phyloP scores from a whole-genome alignment of 2,329 filamentous ascomycete species.

The Apiospora kogelbergensis region DNA sequence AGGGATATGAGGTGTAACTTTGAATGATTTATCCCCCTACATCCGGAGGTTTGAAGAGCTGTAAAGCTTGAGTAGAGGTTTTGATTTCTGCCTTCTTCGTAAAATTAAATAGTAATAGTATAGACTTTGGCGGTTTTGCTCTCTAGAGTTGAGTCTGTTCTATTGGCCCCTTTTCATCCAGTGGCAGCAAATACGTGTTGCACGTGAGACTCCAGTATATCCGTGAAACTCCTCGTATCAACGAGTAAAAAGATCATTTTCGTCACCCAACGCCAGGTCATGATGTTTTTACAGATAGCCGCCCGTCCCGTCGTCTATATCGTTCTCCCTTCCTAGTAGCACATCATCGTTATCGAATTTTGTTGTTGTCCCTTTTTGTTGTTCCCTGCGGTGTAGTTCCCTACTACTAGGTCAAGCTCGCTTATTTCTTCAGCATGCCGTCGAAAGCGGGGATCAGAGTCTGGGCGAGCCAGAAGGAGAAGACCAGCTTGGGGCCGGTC shows the following conservation, averaged over 20 bases:
- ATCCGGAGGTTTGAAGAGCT: neutral
- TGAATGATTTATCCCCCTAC: too few species aligned
- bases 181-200: neutral
- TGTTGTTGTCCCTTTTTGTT: slow-evolving; percentile 8
- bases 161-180: slow-evolving; percentile 3
- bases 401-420: neutral
- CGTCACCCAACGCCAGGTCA: slow-evolving; percentile 14
- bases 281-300: slow-evolving; percentile 13
- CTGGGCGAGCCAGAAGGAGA: slow-evolving; percentile 99
- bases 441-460: slow-evolving; percentile 94
- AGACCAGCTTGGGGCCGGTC: slow-evolving; percentile 98
- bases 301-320: neutral
- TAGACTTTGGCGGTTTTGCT: slow-evolving; percentile 5
- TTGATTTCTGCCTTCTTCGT: neutral
- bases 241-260: slow-evolving; percentile 7
- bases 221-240: neutral
- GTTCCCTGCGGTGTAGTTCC: neutral
- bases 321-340: neutral
- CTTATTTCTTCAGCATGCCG: slow-evolving; percentile 39
- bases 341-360: neutral
- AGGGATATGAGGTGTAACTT: neutral
- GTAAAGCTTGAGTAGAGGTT: neutral
- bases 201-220: slow-evolving; percentile 5
- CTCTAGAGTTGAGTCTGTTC: slow-evolving; percentile 17
- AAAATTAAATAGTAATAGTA: neutral